These are phyloP conservation scores for Aspergillus cristatus DNA, from an alignment of 495 filamentous ascomycete genomes.

Conservation along the genomic window DNA sequence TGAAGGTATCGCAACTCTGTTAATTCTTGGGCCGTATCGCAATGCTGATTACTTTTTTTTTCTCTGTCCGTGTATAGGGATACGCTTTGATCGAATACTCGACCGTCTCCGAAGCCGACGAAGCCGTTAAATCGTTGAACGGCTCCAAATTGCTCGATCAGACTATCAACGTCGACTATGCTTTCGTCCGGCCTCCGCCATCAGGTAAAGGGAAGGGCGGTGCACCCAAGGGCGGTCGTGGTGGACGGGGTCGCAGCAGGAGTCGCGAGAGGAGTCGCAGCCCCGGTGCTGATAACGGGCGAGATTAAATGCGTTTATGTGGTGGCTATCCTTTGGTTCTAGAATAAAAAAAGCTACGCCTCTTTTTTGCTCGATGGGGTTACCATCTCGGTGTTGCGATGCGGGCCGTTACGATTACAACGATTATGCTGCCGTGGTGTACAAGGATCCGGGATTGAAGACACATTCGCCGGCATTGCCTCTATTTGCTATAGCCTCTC, in stretches of 20 bases:
- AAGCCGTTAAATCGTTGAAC: conserved; percentile 78
- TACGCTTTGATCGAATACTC: conserved; percentile 92
- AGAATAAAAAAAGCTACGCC: no score
- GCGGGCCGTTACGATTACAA: no score
- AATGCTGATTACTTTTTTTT: neutral
- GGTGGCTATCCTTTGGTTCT: no score
- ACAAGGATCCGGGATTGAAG: no score
- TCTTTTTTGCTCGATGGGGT: neutral
- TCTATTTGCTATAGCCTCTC: no score
- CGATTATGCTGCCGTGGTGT: no score
- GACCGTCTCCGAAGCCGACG: conserved; percentile 74
- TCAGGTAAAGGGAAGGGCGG: conserved; percentile 49
- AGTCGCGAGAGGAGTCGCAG: conserved; percentile 55
- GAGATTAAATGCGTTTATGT: conserved; percentile 17
- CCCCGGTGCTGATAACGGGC: conserved; percentile 32
- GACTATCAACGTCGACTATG: conserved; percentile 87
- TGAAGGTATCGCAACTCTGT: conserved; percentile 60
- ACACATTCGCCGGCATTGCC: no score
- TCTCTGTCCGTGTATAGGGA: conserved; percentile 40
- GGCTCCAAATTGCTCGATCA: conserved; percentile 82
- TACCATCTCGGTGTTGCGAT: no score
- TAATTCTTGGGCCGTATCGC: neutral
- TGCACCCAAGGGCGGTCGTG: conserved; percentile 36
- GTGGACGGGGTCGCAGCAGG: conserved; percentile 42
- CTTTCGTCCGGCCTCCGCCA: conserved; percentile 90